These are phyloP conservation scores for Backusella tarrabulga DNA, from an alignment of 192 early-diverging fungal species.

Conservation along the genomic window DNA sequence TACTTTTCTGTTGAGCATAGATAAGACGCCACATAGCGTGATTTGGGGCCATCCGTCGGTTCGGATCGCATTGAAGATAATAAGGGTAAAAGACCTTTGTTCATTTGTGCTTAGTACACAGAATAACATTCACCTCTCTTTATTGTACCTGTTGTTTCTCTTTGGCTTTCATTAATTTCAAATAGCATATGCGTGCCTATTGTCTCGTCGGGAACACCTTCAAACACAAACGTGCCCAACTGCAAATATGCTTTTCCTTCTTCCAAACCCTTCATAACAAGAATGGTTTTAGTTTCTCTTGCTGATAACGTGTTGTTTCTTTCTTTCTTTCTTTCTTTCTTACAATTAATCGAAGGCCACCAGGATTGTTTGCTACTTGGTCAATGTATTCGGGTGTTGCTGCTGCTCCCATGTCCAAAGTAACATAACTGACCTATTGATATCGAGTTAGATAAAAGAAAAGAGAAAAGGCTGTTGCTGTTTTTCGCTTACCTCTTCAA, in stretches of 20 bases:
- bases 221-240: not conserved
- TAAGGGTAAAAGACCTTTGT: slow-evolving; percentile 1
- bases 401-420: slow-evolving; percentile 2
- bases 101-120: not conserved
- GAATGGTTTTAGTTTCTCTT: too few relatives aligned
- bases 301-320: not conserved
- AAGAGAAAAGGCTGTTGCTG: not conserved
- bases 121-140: too few relatives aligned
- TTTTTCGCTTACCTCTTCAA: too few relatives aligned
- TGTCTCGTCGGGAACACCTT: slow-evolving; percentile 16
- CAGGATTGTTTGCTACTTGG: not conserved
- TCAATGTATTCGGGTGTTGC: not conserved
- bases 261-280: not conserved
- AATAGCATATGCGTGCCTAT: slow-evolving; percentile 7
- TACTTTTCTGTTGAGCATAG: not conserved
- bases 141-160: slow-evolving; percentile 7
- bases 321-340: not conserved
- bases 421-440: slow-evolving; percentile 4
- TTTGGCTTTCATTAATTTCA: slow-evolving; percentile 1
- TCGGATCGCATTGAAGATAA: slow-evolving; percentile 8
- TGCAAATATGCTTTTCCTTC: slow-evolving; percentile 3
- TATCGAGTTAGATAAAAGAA: too few relatives aligned
- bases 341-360: slow-evolving; percentile 6
- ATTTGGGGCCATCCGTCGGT: not conserved
- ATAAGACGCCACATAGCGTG: not conserved